Evolutionary conservation across 495 filamentous ascomycete species (phyloP).

Genomic region (Penicillium bovifimosum): DNA sequence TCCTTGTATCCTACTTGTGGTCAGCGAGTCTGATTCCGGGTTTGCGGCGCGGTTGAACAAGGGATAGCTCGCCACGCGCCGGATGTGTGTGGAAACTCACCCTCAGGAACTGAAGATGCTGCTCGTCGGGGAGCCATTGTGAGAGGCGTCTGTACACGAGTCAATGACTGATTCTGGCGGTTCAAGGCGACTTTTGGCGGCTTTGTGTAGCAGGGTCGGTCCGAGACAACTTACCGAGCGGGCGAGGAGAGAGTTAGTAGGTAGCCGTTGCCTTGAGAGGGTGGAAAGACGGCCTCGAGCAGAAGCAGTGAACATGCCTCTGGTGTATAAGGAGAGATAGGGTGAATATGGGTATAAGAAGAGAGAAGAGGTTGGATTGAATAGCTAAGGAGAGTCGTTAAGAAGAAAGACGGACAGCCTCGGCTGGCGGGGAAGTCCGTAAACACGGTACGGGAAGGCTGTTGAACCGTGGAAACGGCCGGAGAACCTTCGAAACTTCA

Average conservation of each 20-base stretch:
- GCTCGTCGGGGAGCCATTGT: constrained; percentile 42
- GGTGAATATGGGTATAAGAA: background rate
- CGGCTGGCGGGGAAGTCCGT: constrained; percentile 8
- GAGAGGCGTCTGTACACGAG: constrained; percentile 28
- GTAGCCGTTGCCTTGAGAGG: constrained; percentile 37
- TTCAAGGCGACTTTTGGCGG: background rate
- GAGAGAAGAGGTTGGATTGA: background rate
- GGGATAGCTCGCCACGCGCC: background rate
- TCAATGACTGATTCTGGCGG: constrained; percentile 4
- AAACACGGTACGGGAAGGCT: constrained; percentile 3
- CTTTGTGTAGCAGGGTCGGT: background rate
- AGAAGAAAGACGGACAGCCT: constrained; percentile 5
- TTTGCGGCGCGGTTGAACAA: background rate
- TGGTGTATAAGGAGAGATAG: constrained; percentile 5
- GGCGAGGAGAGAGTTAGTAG: constrained; percentile 36
- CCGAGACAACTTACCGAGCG: constrained; percentile 32
- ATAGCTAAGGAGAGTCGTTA: constrained; percentile 4
- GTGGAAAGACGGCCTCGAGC: constrained; percentile 44
- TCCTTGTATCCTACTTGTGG: constrained; percentile 76
- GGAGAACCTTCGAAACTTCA: no score
- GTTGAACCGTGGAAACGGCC: background rate
- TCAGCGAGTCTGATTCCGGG: background rate
- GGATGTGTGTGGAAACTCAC: constrained; percentile 34
- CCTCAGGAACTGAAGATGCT: constrained; percentile 45
- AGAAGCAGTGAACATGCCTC: constrained; percentile 46